Percentiles rank a stretch among this genome's conserved stretches.
Conservation (phyloP, 1,284 basidiomycete species). For the Microbotryum lychnidis-dioicae region DNA sequence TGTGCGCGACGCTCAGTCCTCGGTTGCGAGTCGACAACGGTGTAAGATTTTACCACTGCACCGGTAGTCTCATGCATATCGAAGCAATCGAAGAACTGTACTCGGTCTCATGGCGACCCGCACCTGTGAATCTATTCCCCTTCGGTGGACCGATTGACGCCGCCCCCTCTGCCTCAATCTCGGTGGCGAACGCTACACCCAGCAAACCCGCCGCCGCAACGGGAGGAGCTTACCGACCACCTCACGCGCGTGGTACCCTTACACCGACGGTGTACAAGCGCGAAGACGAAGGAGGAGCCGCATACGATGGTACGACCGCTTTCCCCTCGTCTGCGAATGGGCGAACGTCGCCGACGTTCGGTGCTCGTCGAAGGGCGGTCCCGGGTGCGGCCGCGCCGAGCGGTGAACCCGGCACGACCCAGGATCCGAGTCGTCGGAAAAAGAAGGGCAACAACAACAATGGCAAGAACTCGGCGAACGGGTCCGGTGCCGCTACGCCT, state of each 20-base stretch:
- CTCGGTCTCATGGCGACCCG: slow-evolving; percentile 72
- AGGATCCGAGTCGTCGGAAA: slow-evolving; percentile 22
- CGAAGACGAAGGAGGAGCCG: slow-evolving; percentile 66
- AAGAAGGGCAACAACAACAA: slow-evolving; percentile 17
- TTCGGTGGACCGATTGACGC: slow-evolving; percentile 67
- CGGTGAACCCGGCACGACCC: background rate
- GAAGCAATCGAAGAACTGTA: slow-evolving; percentile 77
- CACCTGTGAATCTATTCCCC: slow-evolving; percentile 54
- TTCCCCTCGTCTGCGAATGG: slow-evolving; percentile 29
- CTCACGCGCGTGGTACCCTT: slow-evolving; percentile 76
- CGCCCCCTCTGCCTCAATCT: slow-evolving; percentile 62
- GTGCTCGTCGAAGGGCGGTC: slow-evolving; percentile 17
- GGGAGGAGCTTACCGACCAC: slow-evolving; percentile 80
- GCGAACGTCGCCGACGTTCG: slow-evolving; percentile 11
- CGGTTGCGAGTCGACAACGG: slow-evolving; percentile 94
- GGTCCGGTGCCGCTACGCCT: slow-evolving; percentile 52
- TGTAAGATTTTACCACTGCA: slow-evolving; percentile 90
- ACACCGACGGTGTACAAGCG: slow-evolving; percentile 79
- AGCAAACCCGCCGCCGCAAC: slow-evolving; percentile 45
- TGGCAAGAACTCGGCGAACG: slow-evolving; percentile 20
- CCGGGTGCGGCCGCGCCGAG: slow-evolving; percentile 13
- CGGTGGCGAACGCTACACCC: slow-evolving; percentile 47
- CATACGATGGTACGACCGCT: slow-evolving; percentile 29
- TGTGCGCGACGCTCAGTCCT: slow-evolving; percentile 90
- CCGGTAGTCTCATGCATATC: slow-evolving; percentile 71